Percentiles rank a stretch among this genome's conserved stretches.
Evolutionary conservation across 495 filamentous ascomycete species (phyloP).

Genomic region (Aspergillus coremiiformis): DNA sequence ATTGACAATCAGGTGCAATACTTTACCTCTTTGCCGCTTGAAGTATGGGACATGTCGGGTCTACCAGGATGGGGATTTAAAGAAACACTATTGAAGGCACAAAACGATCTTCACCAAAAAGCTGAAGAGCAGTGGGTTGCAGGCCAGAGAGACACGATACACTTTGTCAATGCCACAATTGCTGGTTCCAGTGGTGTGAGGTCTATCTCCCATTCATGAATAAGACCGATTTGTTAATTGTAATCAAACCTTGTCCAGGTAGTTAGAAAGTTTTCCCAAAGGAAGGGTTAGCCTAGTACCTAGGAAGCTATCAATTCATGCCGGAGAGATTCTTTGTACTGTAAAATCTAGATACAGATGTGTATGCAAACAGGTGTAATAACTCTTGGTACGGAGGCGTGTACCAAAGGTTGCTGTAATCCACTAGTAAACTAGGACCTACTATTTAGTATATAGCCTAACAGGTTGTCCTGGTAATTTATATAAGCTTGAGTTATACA

Average conservation of each 20-base stretch:
- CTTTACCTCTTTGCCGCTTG: conserved; percentile 56
- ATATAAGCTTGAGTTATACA: too few relatives aligned
- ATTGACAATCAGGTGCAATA: conserved; percentile 65
- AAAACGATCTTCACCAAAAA: conserved; percentile 53
- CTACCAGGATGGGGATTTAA: conserved; percentile 70
- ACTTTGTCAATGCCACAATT: conserved; percentile 60
- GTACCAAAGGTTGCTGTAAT: too few relatives aligned
- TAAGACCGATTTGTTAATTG: neutral
- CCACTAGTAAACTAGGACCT: too few relatives aligned
- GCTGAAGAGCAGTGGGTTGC: conserved; percentile 47
- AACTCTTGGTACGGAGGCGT: too few relatives aligned
- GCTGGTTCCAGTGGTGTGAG: conserved; percentile 3
- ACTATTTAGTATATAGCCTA: too few relatives aligned
- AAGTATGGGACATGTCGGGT: conserved; percentile 57
- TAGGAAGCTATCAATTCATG: neutral
- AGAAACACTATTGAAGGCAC: conserved; percentile 58
- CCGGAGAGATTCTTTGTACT: neutral
- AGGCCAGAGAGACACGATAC: conserved; percentile 56
- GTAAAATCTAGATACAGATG: too few relatives aligned
- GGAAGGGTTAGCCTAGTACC: neutral
- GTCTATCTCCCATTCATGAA: neutral
- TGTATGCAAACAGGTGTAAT: neutral
- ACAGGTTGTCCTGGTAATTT: too few relatives aligned
- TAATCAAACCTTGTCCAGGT: neutral
- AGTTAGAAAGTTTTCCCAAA: neutral